Conservation (phyloP, 164 flowering plant species). For the Nymphaea colorata region DNA sequence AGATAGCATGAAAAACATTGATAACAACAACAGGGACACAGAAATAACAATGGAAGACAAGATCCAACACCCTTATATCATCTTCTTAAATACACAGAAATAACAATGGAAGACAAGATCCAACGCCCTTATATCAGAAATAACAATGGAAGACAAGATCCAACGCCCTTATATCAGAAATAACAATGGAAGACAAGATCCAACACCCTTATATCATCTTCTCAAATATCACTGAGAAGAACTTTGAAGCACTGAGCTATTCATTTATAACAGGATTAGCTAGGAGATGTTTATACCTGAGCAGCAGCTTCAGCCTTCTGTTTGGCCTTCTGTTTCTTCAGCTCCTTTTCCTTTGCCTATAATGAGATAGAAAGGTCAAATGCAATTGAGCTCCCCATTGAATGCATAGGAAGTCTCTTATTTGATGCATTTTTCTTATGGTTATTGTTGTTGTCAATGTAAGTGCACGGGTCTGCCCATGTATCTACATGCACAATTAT, state of each 20-base stretch:
- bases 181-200: background rate
- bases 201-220: background rate
- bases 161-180: background rate
- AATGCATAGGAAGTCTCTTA: background rate
- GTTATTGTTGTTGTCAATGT: background rate
- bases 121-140: too few relatives aligned
- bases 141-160: background rate
- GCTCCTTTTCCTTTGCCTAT: conserved; percentile 76
- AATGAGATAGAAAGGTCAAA: conserved; percentile 1
- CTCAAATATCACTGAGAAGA: background rate
- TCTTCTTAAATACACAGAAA: background rate
- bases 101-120: background rate
- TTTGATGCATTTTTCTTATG: too few relatives aligned
- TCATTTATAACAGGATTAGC: background rate
- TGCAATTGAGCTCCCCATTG: background rate
- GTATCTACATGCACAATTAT: background rate
- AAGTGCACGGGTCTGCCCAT: background rate
- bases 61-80: background rate
- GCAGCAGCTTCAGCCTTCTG: conserved; percentile 56
- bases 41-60: background rate
- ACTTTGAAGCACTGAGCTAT: background rate
- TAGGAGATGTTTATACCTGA: conserved; percentile 23
- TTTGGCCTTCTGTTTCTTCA: conserved; percentile 62
- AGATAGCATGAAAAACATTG: background rate
- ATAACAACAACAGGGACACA: background rate